Conservation (phyloP, 768 basidiomycete genomes). For the Saitozyma sp. region DNA sequence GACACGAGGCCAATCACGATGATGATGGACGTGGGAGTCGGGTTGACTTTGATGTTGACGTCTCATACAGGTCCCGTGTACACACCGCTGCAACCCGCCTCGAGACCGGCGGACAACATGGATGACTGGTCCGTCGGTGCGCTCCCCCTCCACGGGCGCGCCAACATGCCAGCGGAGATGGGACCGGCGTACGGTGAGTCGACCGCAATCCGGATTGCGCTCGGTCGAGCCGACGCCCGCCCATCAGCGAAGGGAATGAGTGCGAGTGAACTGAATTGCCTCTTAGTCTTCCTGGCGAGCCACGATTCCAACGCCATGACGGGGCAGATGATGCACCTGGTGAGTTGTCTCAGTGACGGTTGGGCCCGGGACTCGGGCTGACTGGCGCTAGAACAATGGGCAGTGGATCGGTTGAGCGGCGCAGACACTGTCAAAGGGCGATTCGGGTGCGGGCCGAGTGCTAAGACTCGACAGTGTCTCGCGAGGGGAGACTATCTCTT, state of each 20-base stretch:
- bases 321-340: slow-evolving; percentile 45
- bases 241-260: neutral
- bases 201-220: neutral
- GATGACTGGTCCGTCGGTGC: slow-evolving; percentile 59
- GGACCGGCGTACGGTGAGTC: slow-evolving; percentile 57
- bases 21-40: neutral
- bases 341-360: slow-evolving; percentile 21
- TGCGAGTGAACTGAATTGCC: too few relatives aligned
- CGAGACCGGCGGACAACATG: slow-evolving; percentile 61
- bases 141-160: slow-evolving; percentile 58
- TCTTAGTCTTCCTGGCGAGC: slow-evolving; percentile 31
- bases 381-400: slow-evolving; percentile 42
- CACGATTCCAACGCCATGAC: slow-evolving; percentile 50
- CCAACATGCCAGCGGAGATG: slow-evolving; percentile 61
- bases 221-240: neutral
- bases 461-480: too few relatives aligned
- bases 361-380: neutral
- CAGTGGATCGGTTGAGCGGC: slow-evolving; percentile 47
- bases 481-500: too few relatives aligned
- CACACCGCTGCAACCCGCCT: slow-evolving; percentile 64
- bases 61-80: slow-evolving; percentile 59
- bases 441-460: too few relatives aligned
- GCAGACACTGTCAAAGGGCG: too few relatives aligned
- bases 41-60: neutral
- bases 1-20: too few relatives aligned